Conservation (phyloP, 768 basidiomycete genomes). For the Suillus tomentosus region DNA sequence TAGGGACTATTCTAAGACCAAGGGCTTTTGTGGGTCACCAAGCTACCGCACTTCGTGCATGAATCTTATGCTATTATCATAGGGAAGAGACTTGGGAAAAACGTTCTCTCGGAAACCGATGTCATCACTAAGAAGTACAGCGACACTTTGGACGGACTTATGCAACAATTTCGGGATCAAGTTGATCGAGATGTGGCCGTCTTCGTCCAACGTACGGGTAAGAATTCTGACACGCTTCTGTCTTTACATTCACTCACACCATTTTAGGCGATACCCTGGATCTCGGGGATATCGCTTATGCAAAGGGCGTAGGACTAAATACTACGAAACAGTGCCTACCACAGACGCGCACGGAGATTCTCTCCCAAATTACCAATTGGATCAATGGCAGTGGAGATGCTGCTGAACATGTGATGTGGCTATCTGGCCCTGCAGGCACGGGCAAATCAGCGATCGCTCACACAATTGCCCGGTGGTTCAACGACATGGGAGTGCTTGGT, state of each 20-base stretch:
- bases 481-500: constrained; percentile 17
- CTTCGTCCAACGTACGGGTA: not conserved
- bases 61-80: not conserved
- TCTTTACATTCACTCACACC: not conserved
- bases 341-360: constrained; percentile 16
- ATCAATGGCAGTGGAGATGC: not conserved
- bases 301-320: not conserved
- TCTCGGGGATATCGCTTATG: constrained; percentile 7
- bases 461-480: constrained; percentile 16
- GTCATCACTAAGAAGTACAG: not conserved
- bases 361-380: constrained; percentile 23
- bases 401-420: constrained; percentile 13
- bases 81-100: constrained; percentile 5
- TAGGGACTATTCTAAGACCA: constrained; percentile 25
- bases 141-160: not conserved
- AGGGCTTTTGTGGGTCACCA: constrained; percentile 19
- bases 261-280: not conserved
- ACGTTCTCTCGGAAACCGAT: not conserved
- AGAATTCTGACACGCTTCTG: not conserved
- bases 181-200: not conserved
- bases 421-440: constrained; percentile 21
- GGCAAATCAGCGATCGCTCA: constrained; percentile 34
- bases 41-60: not conserved
- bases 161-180: constrained; percentile 1
- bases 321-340: constrained; percentile 15